Evolutionary conservation across 257 asterid species (phyloP).

Genomic region (Agastache rugosa): DNA sequence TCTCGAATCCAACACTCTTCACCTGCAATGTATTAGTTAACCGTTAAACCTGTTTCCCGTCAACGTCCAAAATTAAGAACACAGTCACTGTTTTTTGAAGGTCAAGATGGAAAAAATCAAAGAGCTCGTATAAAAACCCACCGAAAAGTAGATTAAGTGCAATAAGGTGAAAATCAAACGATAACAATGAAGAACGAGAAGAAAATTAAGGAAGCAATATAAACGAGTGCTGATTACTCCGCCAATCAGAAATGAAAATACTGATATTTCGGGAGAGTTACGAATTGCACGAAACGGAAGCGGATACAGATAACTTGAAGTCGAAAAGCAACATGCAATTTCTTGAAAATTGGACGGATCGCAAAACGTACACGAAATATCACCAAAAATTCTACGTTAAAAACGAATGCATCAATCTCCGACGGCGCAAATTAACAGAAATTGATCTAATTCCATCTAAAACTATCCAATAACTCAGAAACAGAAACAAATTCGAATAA

Average conservation of each 20-base stretch:
- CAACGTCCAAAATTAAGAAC: constrained; percentile 7
- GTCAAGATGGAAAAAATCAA: not conserved
- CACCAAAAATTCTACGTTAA: constrained; percentile 18
- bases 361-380: not conserved
- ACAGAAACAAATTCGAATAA: constrained; percentile 17
- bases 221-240: not conserved
- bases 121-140: not conserved
- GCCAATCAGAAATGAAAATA: constrained; percentile 12
- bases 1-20: constrained; percentile 28
- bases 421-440: constrained; percentile 9
- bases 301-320: constrained; percentile 17
- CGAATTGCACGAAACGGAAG: constrained; percentile 13
- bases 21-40: constrained; percentile 38
- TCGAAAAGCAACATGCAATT: constrained; percentile 38
- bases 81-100: constrained; percentile 4
- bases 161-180: not conserved
- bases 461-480: constrained; percentile 13
- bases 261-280: not conserved
- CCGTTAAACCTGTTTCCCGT: not conserved
- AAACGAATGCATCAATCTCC: constrained; percentile 28
- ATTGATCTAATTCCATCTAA: constrained; percentile 12
- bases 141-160: not conserved
- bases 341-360: constrained; percentile 28
- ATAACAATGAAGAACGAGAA: not conserved
- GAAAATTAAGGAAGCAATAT: not conserved